Percentiles rank a stretch among this genome's conserved stretches.
Conservation (phyloP, 148 eudicot species). For the Heliosperma pusillum region DNA sequence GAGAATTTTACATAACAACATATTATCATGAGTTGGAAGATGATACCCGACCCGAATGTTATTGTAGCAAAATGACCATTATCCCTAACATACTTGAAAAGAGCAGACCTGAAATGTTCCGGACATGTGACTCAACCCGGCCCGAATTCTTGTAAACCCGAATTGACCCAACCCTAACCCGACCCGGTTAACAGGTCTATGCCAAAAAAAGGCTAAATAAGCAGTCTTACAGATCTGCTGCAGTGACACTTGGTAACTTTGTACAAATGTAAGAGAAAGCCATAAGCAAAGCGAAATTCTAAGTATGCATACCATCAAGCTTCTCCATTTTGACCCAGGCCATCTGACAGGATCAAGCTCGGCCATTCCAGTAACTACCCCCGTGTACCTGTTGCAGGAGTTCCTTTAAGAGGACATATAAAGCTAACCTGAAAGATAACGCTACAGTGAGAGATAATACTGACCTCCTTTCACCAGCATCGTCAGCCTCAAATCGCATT, state of each 20-base stretch:
- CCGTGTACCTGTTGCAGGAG: constrained; percentile 57
- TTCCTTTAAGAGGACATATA: constrained; percentile 10
- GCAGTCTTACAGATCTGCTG: not conserved
- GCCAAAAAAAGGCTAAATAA: too few species aligned
- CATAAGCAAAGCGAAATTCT: not conserved
- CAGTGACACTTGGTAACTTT: not conserved
- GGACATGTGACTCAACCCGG: too few species aligned
- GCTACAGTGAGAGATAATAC: not conserved
- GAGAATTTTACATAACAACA: not conserved
- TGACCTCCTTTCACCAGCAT: constrained; percentile 83
- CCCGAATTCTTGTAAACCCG: too few species aligned
- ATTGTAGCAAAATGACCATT: too few species aligned
- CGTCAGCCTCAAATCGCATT: constrained; percentile 81
- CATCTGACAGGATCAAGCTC: constrained; percentile 83
- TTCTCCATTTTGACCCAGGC: constrained; percentile 97
- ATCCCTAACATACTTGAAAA: too few species aligned
- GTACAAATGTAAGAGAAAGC: not conserved
- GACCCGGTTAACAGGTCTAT: too few species aligned
- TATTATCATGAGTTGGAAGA: not conserved
- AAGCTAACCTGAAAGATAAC: not conserved
- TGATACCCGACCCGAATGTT: too few species aligned
- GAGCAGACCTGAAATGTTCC: too few species aligned
- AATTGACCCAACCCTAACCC: too few species aligned
- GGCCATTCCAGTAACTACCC: constrained; percentile 68
- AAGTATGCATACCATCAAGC: constrained; percentile 60